Conservation (phyloP, 345 rosid genomes). For the Sonneratia caseolaris region DNA sequence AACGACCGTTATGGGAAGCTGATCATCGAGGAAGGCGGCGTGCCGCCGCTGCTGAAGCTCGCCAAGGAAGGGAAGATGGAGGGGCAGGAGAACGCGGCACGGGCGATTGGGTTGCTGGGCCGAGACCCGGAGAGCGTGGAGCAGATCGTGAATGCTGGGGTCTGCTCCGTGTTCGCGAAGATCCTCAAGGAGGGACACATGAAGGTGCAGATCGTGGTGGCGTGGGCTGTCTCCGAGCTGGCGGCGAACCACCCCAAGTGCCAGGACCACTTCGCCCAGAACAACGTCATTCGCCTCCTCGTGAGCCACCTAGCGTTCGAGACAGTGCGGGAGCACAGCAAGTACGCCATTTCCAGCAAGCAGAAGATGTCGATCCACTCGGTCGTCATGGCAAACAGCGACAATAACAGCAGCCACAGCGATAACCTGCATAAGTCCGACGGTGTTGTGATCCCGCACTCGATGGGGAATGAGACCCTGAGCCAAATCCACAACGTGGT, state of each 20-base stretch:
- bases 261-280: slow-evolving; percentile 22
- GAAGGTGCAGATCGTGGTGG: slow-evolving; percentile 27
- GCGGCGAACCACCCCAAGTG: slow-evolving; percentile 19
- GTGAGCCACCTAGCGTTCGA: slow-evolving; percentile 24
- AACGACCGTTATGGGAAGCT: slow-evolving; percentile 22
- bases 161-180: slow-evolving; percentile 15
- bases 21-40: slow-evolving; percentile 24
- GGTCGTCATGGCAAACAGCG: slow-evolving; percentile 10
- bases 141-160: slow-evolving; percentile 15
- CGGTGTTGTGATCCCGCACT: background rate
- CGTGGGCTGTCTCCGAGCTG: slow-evolving; percentile 18
- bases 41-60: slow-evolving; percentile 12
- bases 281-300: slow-evolving; percentile 18
- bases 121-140: slow-evolving; percentile 15
- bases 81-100: slow-evolving; percentile 10
- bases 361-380: slow-evolving; percentile 15
- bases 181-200: slow-evolving; percentile 22
- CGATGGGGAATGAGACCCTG: background rate
- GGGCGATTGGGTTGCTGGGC: slow-evolving; percentile 12
- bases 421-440: background rate
- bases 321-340: slow-evolving; percentile 19
- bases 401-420: background rate
- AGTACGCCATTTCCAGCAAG: slow-evolving; percentile 13
- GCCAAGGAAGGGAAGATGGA: slow-evolving; percentile 13
- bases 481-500: slow-evolving; percentile 7